Evolutionary conservation across 129 eudicot genomes (phyloP), one percentile per base, ranked within the genome.

Genomic region (Cynara cardunculus): DNA sequence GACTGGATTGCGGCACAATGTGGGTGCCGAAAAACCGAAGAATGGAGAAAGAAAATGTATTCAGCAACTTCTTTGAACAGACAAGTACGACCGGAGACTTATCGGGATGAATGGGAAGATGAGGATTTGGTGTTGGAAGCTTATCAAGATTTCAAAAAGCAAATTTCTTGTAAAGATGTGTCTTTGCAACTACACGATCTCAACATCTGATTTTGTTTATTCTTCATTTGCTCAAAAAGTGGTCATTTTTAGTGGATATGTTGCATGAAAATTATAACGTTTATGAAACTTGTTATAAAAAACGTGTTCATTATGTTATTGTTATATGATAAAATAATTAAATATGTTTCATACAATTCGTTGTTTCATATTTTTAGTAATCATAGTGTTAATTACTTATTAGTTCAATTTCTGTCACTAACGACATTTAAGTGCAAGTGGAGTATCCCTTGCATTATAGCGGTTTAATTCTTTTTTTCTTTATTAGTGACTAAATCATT

Each of bases 101-200:
- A 94, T 81, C 94, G 97, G 2, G 96, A 92, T 69, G 90, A 89
- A 79, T 94, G 96, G 96, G 96, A 92, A 7, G 96, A 94, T 31
- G 89, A 89, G 12, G 84, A 90, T 81, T 81, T 90, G 88, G 81
- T 92, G 64, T 18, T 73, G 79, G 25, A 82, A 80, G 98, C 98
- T 77, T 74, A 85, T 72, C 81, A 89, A 53, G 92, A 94, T 86
- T 92, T 92, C 84, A 22, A 22, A 12, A 78, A 80, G 28, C 84
- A 84, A 49, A 69, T 53, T 30, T 64, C 78, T 8, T 27, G 79
- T 32, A 59, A 82, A 73, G 22, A 67, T 3, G 46, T 22, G 35
- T 24, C 73, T 24, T 77, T 22, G 37, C 18, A 64, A 68, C 49
- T 56, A 56, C 65, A 56, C 10, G 1, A 56, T 56, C n/a, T 56